These are phyloP conservation scores for Phytophthora aleatoria DNA, from an alignment of 352 stramenopile species.

Conservation along the genomic window DNA sequence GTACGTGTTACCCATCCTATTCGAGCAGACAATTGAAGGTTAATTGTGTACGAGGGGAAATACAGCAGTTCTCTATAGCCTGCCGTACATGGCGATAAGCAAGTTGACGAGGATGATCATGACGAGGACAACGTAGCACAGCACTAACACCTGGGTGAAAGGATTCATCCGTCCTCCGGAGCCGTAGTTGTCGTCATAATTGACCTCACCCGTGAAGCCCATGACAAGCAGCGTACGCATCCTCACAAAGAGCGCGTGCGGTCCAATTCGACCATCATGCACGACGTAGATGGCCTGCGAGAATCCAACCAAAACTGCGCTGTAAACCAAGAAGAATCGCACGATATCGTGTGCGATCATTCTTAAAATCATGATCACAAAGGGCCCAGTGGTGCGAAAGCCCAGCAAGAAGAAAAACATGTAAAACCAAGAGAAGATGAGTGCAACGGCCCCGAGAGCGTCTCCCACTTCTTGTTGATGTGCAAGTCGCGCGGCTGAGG, in stretches of 20 bases:
- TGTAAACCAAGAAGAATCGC: slow-evolving; percentile 63
- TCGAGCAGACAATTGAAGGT: not conserved
- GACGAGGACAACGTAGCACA: slow-evolving; percentile 67
- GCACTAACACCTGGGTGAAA: slow-evolving; percentile 56
- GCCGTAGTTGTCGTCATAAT: slow-evolving; percentile 65
- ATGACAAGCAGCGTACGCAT: slow-evolving; percentile 57
- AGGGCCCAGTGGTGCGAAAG: slow-evolving; percentile 63
- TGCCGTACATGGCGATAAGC: slow-evolving; percentile 63
- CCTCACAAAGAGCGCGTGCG: slow-evolving; percentile 38
- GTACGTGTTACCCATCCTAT: slow-evolving; percentile 75
- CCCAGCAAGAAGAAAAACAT: slow-evolving; percentile 72
- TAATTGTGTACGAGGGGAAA: not conserved
- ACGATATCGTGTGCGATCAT: slow-evolving; percentile 70
- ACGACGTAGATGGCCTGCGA: slow-evolving; percentile 62
- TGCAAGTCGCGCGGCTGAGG: slow-evolving; percentile 26
- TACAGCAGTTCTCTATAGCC: not conserved
- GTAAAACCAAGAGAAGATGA: slow-evolving; percentile 70
- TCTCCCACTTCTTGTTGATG: slow-evolving; percentile 42
- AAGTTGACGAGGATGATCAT: slow-evolving; percentile 73
- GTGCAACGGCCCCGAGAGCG: slow-evolving; percentile 43
- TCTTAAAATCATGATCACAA: slow-evolving; percentile 70
- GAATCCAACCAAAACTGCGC: slow-evolving; percentile 59
- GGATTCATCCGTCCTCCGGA: slow-evolving; percentile 45
- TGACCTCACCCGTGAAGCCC: slow-evolving; percentile 62
- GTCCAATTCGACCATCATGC: slow-evolving; percentile 44